Base-by-base conservation (phyloP, 2,329 filamentous ascomycete genomes). In the Lomentospora prolificans region DNA sequence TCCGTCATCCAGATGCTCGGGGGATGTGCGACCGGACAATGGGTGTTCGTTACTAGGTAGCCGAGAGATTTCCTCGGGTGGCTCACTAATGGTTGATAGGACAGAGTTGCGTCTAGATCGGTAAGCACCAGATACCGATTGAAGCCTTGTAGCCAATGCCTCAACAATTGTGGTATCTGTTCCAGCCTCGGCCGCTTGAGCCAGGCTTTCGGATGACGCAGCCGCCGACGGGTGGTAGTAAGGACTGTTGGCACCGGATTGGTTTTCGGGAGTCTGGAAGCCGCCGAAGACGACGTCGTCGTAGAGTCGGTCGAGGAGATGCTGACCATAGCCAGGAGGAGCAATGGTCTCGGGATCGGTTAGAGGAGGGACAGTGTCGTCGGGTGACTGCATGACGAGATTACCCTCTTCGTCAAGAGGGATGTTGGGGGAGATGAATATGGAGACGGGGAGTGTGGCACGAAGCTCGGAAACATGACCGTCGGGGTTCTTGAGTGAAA, bases 401-500 rank as follows among this genome's bases (percentile, higher is more conserved):
- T 88, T 86, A 63, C 95, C 94, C 58, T 92, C 82, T 54, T 95
- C 90, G 64, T 94, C 89, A 36, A 96, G 81, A 0, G 90, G 87
- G 64, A 96, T 84, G 65, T 94, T 94, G 0, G 94, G 92, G 4
- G 94, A 99, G 61, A 97, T 96, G 71, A 96, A 96, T 39, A 99
- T 85, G 55, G 90, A 90, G 14, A 97, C 81, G 1, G 94, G 91
- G 30, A 97, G 81, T 44, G 90, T 94, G 50, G 92, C 92, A 54
- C 92, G 86, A 54, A 96, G 81, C 84, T 97, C 92, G 56, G 91
- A 68, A 56, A 91, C 80, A 66, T 97, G 94, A 0, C 91, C 92
- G 67, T 99, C 94, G 0, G 94, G 92, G 64, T 99, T 97, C 69
- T 90, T 87, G 39, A 99, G 80, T 50, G 92, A 89, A 58, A 97